Conservation (phyloP, 805 yeast species). For the Sungouiozyma intestinalis region DNA sequence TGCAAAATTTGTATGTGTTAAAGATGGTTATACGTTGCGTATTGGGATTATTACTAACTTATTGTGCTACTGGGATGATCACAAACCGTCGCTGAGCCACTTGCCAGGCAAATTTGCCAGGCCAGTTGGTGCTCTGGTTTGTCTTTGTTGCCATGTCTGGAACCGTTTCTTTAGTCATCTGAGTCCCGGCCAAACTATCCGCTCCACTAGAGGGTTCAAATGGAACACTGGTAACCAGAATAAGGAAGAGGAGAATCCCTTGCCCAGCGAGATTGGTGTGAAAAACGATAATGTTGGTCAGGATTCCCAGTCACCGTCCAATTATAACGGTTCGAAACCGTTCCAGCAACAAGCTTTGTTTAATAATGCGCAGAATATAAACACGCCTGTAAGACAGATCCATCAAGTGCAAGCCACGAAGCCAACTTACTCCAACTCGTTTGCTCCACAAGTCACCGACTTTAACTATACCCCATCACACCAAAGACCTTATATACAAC, state of each 20-base stretch:
- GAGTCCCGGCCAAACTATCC: conserved; percentile 38
- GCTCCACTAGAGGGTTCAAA: conserved; percentile 38
- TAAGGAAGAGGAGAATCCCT: not conserved
- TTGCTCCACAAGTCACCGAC: conserved; percentile 19
- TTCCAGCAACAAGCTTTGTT: conserved; percentile 1
- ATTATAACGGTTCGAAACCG: not conserved
- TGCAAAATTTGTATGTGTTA: conserved; percentile 24
- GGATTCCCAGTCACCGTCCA: conserved; percentile 1
- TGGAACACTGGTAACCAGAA: conserved; percentile 21
- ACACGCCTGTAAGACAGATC: conserved; percentile 8
- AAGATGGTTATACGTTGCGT: no score
- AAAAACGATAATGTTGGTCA: conserved; percentile 6
- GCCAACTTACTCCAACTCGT: conserved; percentile 1
- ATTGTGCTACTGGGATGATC: not conserved
- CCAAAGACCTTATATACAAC: conserved; percentile 26
- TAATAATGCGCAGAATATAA: not conserved
- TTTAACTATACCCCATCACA: conserved; percentile 30
- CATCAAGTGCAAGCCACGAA: not conserved
- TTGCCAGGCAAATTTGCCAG: no score
- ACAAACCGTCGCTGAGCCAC: no score
- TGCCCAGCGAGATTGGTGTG: not conserved
- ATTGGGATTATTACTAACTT: no score
- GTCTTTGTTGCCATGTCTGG: not conserved
- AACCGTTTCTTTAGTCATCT: conserved; percentile 23
- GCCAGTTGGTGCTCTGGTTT: not conserved